A percentile compares a stretch with the other conserved stretches of the same genome.
Evolutionary conservation across 1,284 basidiomycete species (phyloP).

Genomic region (Austroboletus novae-zelandiae): DNA sequence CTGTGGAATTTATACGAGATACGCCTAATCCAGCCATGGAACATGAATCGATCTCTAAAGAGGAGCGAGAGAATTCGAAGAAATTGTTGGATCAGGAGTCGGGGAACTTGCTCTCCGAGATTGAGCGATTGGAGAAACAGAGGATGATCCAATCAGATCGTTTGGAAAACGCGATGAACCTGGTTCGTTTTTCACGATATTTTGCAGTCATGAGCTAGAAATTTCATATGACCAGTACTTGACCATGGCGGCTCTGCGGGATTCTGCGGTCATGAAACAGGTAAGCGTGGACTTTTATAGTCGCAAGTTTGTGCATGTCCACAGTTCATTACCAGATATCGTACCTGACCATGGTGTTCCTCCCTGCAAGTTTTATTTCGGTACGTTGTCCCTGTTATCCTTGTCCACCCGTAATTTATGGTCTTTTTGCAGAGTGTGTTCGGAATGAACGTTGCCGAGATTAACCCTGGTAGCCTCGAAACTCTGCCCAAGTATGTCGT

Average conservation of each 20-base stretch:
- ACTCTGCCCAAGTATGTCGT: slow-evolving; percentile 42
- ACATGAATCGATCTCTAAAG: slow-evolving; percentile 15
- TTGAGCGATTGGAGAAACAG: slow-evolving; percentile 43
- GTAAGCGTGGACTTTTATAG: slow-evolving; percentile 12
- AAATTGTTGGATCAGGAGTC: slow-evolving; percentile 43
- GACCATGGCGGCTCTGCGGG: slow-evolving; percentile 45
- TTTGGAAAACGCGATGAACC: slow-evolving; percentile 50
- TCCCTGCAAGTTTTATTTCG: slow-evolving; percentile 31
- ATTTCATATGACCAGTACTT: slow-evolving; percentile 35
- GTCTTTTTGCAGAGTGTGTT: slow-evolving; percentile 29
- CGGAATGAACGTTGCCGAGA: slow-evolving; percentile 41
- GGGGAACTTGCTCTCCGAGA: slow-evolving; percentile 41
- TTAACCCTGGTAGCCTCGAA: slow-evolving; percentile 32
- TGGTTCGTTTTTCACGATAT: slow-evolving; percentile 31
- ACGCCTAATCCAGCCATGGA: slow-evolving; percentile 47
- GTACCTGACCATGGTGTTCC: slow-evolving; percentile 32
- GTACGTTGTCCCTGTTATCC: slow-evolving; percentile 33
- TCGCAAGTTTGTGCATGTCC: neutral
- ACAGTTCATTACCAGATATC: slow-evolving; percentile 20
- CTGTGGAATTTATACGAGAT: slow-evolving; percentile 45
- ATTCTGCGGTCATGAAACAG: slow-evolving; percentile 51
- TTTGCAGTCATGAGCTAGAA: neutral
- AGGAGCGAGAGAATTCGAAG: slow-evolving; percentile 15
- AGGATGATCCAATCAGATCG: slow-evolving; percentile 44
- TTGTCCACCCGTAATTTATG: neutral